Evolutionary conservation across 192 early-diverging fungal species (phyloP), one percentile per base, ranked within the genome.

Genomic region (Coemansia sp.): DNA sequence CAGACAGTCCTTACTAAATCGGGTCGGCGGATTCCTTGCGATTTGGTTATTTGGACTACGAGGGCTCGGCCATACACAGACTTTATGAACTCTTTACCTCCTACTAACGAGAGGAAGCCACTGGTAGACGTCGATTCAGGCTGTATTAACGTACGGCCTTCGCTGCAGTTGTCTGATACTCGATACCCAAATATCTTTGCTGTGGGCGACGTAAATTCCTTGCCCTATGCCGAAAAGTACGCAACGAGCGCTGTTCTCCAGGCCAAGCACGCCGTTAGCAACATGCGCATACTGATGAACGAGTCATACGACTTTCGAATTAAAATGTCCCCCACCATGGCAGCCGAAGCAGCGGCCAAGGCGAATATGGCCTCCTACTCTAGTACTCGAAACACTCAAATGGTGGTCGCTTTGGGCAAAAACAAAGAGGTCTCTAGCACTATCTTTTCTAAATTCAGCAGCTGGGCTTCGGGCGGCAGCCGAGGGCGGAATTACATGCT

Each of bases 111-210:
- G 16, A 65, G 71, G 1, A 27, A n/a, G 0, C 77, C 80, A 16
- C 65, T 87, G 8, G 71, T 85, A 1, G 75, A 88, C 52, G n/a
- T 63, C 1, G 72, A 72, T 1, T 69, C 73, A 1, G 69, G 84
- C 36, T 71, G 74, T 27, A 80, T 89, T 58, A 79, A 75, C 55
- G 86, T 89, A n/a, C 66, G 68, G 2, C 67, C 78, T 10, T 88
- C 87, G 2, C 61, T 88, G 24, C 88, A 89, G 67, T 47, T 89
- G 29, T 53, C 70, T 3, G 80, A 86, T 24, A 40, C 43, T 0
- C 60, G 53, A 1, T 85, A 85, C 50, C 78, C 79, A n/a, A 64
- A 89, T 39, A 88, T 89, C 43, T 88, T 89, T 64, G 88, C 87
- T 0, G 60, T 87, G 3, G 88, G 88, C 24, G 88, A 89, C 41